Conservation (phyloP, 2,329 filamentous ascomycete species). For the Epichloe typhina region DNA sequence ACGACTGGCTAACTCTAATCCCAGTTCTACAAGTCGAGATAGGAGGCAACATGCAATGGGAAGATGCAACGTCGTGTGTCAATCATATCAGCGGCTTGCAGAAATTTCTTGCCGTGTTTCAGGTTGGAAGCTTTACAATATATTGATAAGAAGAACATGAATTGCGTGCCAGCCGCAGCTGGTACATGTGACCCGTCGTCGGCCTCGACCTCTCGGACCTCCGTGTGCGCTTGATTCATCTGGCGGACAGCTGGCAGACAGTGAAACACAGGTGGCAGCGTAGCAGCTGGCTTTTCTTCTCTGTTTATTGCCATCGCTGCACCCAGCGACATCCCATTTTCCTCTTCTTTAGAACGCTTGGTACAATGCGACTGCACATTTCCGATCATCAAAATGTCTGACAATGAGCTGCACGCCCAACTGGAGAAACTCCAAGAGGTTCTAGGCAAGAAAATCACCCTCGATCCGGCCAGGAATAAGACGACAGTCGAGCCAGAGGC, state of each 20-base stretch:
- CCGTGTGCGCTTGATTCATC: background rate
- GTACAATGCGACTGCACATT: background rate
- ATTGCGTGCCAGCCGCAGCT: background rate
- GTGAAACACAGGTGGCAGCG: background rate
- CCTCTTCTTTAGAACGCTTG: background rate
- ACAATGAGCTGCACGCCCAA: conserved; percentile 3
- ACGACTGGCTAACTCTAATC: conserved; percentile 12
- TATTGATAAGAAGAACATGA: background rate
- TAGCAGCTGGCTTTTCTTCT: background rate
- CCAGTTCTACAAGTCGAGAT: conserved; percentile 26
- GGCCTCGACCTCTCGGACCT: background rate
- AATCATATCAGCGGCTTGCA: background rate
- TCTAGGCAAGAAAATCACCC: conserved; percentile 6
- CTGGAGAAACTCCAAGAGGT: conserved; percentile 8
- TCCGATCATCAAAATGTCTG: background rate
- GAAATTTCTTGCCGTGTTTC: too few relatives aligned
- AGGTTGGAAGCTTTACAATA: background rate
- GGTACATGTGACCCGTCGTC: background rate
- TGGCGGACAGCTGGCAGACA: conserved; percentile 3
- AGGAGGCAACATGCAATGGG: background rate
- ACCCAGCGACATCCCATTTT: background rate
- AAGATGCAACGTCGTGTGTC: background rate
- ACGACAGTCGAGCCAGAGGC: background rate
- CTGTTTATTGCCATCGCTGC: background rate
- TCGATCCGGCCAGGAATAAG: background rate